Base-by-base conservation (phyloP, 257 asterid genomes). In the Salvia hispanica region DNA sequence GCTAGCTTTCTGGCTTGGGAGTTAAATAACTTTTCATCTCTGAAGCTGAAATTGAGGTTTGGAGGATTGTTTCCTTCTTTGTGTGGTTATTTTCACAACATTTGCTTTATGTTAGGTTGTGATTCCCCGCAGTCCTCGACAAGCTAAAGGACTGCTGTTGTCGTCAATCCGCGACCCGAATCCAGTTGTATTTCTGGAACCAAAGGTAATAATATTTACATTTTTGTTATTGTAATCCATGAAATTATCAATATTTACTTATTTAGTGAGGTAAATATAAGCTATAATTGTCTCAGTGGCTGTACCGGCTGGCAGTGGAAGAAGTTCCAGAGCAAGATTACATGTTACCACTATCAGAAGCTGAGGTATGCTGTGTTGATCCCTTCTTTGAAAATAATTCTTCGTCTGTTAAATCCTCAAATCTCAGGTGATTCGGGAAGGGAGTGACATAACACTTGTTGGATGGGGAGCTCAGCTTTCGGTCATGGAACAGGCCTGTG, bases 401-500 rank as follows among this genome's bases (percentile, higher is more conserved):
- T 39, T 58, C 21, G 28, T 71, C 57, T 71, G 47, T 63, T 34
- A 36, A 62, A 16, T 43, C 62, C 59, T 68, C 33, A 58, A 78
- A 64, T 70, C 66, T 45, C 88, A 91, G 97, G 97, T 94, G 79
- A 83, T 94, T 66, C 86, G 91, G 62, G 95, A 91, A 80, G 96
- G 99, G 52, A 84, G 78, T 70, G 99, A 94, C 82, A 88, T 94
- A 79, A 94, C 96, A 66, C 90, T 94, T 53, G 86, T 94, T 66
- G 99, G 99, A 33, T 94, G 99, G 99, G 97, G 99, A 67, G 97
- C 97, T 76, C 99, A 94, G 86, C 83, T 94, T 46, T 74, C 87
- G 37, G 56, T 86, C 43, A 86, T 94, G 95, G 90, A 88, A 77
- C 86, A 94, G 83, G 99, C 97, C 44, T 87, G 92, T 66, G 31